Percentiles rank a stretch among this genome's conserved stretches.
phyloP scores from a whole-genome alignment of 768 basidiomycete species.

The Rhodotorula babjevae region DNA sequence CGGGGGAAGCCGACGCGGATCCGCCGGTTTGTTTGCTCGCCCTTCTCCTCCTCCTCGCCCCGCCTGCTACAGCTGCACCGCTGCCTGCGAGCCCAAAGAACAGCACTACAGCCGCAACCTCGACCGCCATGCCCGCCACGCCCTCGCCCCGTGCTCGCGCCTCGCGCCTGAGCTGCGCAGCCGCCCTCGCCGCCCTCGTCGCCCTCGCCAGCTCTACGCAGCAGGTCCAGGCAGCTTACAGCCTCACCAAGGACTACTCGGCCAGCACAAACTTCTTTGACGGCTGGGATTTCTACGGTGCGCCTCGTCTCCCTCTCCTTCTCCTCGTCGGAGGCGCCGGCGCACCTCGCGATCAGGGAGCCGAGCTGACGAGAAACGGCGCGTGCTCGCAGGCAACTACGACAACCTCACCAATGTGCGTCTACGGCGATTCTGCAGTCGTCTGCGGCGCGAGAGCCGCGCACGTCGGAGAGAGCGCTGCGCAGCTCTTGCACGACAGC shows the following conservation, averaged over 20 bases:
- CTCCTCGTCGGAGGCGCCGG: neutral
- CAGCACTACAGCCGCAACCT: neutral
- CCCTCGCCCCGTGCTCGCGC: neutral
- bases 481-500: neutral
- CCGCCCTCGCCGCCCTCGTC: neutral
- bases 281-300: constrained; percentile 26
- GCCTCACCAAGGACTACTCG: neutral
- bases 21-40: no score
- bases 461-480: no score
- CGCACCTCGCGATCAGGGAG: no score
- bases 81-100: no score
- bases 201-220: neutral
- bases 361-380: no score
- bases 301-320: neutral
- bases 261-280: constrained; percentile 15
- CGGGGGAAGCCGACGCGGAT: no score
- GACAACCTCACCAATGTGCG: constrained; percentile 24
- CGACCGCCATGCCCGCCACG: no score
- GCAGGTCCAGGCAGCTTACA: constrained; percentile 13
- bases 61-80: no score
- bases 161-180: neutral
- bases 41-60: no score
- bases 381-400: constrained; percentile 16
- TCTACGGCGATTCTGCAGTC: no score
- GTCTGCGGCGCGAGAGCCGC: no score